These are phyloP conservation scores for Xylariaceae sp. DNA, from an alignment of 2,329 filamentous ascomycete species.

Conservation along the genomic window DNA sequence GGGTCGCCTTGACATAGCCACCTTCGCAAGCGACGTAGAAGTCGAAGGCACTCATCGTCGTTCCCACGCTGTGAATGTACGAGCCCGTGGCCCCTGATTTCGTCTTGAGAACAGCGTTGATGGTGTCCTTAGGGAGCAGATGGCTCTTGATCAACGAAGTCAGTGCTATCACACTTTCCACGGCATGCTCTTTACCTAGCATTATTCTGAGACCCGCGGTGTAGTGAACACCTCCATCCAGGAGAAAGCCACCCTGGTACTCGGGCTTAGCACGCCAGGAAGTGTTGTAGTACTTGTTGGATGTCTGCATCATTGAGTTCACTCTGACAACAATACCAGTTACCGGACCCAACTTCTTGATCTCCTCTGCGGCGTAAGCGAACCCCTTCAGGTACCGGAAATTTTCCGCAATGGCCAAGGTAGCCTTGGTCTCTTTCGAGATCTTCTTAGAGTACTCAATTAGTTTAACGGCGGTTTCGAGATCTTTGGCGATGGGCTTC, in stretches of 20 bases:
- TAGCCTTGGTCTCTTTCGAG: slow-evolving; percentile 32
- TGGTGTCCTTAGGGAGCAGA: slow-evolving; percentile 61
- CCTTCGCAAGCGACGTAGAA: slow-evolving; percentile 54
- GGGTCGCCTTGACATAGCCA: slow-evolving; percentile 47
- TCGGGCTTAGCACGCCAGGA: slow-evolving; percentile 62
- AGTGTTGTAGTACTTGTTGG: slow-evolving; percentile 47
- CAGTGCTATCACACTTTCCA: slow-evolving; percentile 48
- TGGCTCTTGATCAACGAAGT: slow-evolving; percentile 50
- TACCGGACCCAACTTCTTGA: slow-evolving; percentile 49
- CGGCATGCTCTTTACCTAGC: slow-evolving; percentile 43
- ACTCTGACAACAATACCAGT: slow-evolving; percentile 46
- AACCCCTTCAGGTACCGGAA: slow-evolving; percentile 59
- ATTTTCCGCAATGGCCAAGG: slow-evolving; percentile 66
- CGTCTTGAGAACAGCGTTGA: slow-evolving; percentile 54
- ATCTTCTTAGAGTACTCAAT: slow-evolving; percentile 35
- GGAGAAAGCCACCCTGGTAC: slow-evolving; percentile 70
- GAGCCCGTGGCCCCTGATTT: slow-evolving; percentile 51
- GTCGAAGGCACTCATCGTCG: slow-evolving; percentile 47
- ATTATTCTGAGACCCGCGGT: slow-evolving; percentile 58
- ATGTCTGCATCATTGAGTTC: slow-evolving; percentile 33
- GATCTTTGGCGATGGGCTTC: slow-evolving; percentile 61
- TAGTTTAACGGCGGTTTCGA: slow-evolving; percentile 40
- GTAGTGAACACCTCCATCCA: slow-evolving; percentile 72
- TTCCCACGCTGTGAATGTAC: slow-evolving; percentile 54
- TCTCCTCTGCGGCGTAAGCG: slow-evolving; percentile 44